Evolutionary conservation across 2,329 filamentous ascomycete species (phyloP), one percentile per base, ranked within the genome.

Genomic region (Thelonectria blattea): DNA sequence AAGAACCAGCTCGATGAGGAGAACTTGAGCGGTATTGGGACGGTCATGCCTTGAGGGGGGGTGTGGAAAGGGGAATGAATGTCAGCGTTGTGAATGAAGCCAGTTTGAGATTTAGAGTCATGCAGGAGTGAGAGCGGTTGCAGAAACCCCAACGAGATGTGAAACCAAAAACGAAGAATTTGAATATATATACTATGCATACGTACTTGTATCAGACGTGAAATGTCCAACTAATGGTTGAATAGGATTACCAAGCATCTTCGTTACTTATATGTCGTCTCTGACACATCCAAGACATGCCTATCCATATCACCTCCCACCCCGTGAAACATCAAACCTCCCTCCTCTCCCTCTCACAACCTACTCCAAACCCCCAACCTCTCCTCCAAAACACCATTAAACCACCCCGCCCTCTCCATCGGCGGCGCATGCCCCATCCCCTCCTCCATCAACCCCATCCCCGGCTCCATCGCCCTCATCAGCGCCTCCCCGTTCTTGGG

Each of bases 21-120:
- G 58, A 85, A 86, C 64, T 86, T 93, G 73, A 95, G 93, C 69
- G 94, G 95, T 1, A 88, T 99, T 61, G 95, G 95, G 41, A 86
- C 97, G 72, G 92, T 97, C 22, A 93, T 96, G 88, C 80, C 81
- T 81, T 74, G 66, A 49, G 39, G 2, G 22, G 37, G 6, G 27
- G 12, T 24, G 12, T 24, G 18, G 43, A 48, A 48, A 41, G 15
- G 30, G 42, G 39, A 10, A 39, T 32, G 17, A 45, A 50, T n/a
- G 11, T 41, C 41, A 56, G 46, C 32, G 20, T 24, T 17, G 18
- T 45, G 10, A 9, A 47, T 48, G 34, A 37, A 30, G 34, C 34
- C 34, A 37, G 12, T 14, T 37, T 37, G 34, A 17, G 24, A 30
- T 15, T 47, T n/a, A 15, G 14, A 42, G 39, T 7, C 12, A 47